Evolutionary conservation across 805 yeast genomes (phyloP).

Genomic region (Cyberlindnera euphorbiiphila): DNA sequence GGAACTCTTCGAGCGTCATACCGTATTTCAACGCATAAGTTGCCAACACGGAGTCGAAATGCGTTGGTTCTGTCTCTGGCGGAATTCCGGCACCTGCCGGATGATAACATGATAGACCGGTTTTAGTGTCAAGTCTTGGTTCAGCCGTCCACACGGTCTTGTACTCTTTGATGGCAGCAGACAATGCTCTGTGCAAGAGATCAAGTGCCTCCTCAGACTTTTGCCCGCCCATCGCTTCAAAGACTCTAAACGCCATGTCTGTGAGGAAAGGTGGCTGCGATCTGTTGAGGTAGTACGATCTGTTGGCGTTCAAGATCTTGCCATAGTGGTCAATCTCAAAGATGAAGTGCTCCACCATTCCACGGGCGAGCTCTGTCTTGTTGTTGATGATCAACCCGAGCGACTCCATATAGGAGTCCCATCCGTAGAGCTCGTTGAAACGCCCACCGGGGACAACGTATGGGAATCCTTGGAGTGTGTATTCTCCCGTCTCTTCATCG

Average conservation of each 20-base stretch:
- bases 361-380: constrained; percentile 67
- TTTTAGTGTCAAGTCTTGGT: constrained; percentile 68
- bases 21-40: constrained; percentile 67
- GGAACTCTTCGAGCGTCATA: constrained; percentile 57
- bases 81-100: constrained; percentile 94
- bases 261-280: constrained; percentile 97
- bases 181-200: constrained; percentile 59
- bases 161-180: constrained; percentile 86
- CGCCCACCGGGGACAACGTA: constrained; percentile 97
- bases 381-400: constrained; percentile 72
- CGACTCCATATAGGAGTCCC: constrained; percentile 96
- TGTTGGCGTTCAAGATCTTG: constrained; percentile 88
- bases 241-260: constrained; percentile 79
- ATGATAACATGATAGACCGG: constrained; percentile 86
- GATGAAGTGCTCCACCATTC: constrained; percentile 89
- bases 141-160: constrained; percentile 68
- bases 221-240: constrained; percentile 50
- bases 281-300: constrained; percentile 85
- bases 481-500: constrained; percentile 49
- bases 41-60: constrained; percentile 66
- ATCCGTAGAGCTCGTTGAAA: constrained; percentile 93
- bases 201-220: constrained; percentile 47
- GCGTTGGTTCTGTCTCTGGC: constrained; percentile 92
- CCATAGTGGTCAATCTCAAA: constrained; percentile 90
- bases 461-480: constrained; percentile 61